Evolutionary conservation across 2,329 filamentous ascomycete genomes (phyloP), one percentile per base, ranked within the genome.

Genomic region (Penicillium sp.): DNA sequence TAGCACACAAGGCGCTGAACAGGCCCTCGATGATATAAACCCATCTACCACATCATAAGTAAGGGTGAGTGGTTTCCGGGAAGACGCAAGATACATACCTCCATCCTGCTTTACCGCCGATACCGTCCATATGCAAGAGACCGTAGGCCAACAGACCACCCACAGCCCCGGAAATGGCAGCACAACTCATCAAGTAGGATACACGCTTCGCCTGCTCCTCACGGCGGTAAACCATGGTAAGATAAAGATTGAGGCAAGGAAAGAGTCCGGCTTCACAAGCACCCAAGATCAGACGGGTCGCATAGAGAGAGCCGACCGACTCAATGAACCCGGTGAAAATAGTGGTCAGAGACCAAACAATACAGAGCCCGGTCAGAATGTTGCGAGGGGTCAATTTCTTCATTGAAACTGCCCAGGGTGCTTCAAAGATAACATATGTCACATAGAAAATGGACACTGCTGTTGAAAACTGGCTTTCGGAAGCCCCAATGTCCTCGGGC

Each of bases 391-490:
- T 74, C 22, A 75, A 54, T 43, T 73, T 75, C 63, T 79, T 79
- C 60, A 79, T 69, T 5, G 74, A 54, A 22, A 79, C 63, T 1
- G 75, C 72, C 49, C 71, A 72, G 0, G 76, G 76, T 0, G 72
- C 71, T 44, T 80, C 77, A 38, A 78, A 75, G 3, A 71, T 56
- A 9, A 80, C 73, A 45, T 79, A 78, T 9, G 75, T 78, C 9
- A 71, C 75, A 53, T 78, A 80, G 58, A 80, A 78, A 39, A 80
- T 73, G 0, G 73, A 74, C 8, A 78, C 72, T 3, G 74, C 77
- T 3, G 64, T 75, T n/a, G 71, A 75, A 57, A 74, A 77, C 52
- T 77, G 64, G 28, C 64, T 63, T 9, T 63, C 60, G 0, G 67
- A 67, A 11, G 73, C 69, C 18, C 66, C 60, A 39, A 78, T 75